Evolutionary conservation across 495 filamentous ascomycete species (phyloP).

Genomic region (Staphylotrichum longicolle): DNA sequence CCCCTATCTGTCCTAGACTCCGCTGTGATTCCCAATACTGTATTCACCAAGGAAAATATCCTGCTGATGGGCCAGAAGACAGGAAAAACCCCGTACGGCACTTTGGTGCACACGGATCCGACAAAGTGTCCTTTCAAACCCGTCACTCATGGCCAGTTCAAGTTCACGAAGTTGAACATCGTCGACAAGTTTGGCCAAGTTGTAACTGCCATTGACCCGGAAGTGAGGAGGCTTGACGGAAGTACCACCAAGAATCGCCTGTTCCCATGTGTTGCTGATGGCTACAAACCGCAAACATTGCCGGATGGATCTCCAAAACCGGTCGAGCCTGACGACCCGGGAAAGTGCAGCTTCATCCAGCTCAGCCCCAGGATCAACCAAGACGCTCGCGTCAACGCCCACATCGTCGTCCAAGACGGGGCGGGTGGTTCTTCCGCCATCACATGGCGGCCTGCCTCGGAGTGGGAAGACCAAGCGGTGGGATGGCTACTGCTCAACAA

Average conservation of each 20-base stretch:
- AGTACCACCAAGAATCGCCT: constrained; percentile 11
- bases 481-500: constrained; percentile 44
- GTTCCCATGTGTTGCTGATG: constrained; percentile 32
- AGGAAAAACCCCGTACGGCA: neutral
- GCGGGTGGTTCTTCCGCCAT: constrained; percentile 18
- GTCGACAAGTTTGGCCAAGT: constrained; percentile 56
- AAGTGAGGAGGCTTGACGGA: constrained; percentile 18
- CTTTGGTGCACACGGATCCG: neutral
- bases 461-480: constrained; percentile 21
- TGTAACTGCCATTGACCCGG: constrained; percentile 37
- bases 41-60: too few species aligned
- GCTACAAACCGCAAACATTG: too few species aligned
- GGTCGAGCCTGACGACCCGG: too few species aligned
- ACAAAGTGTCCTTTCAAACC: constrained; percentile 39
- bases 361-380: constrained; percentile 53
- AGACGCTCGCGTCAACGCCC: constrained; percentile 42
- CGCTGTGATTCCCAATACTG: too few species aligned
- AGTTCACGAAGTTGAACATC: constrained; percentile 49
- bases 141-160: constrained; percentile 50
- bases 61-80: constrained; percentile 6
- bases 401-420: constrained; percentile 23
- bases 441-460: neutral
- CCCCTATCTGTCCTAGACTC: too few species aligned
- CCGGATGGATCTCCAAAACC: too few species aligned
- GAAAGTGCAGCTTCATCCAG: constrained; percentile 42